Evolutionary conservation across 2,329 filamentous ascomycete genomes (phyloP), one percentile per base, ranked within the genome.

Genomic region (Beauveria rudraprayagi): DNA sequence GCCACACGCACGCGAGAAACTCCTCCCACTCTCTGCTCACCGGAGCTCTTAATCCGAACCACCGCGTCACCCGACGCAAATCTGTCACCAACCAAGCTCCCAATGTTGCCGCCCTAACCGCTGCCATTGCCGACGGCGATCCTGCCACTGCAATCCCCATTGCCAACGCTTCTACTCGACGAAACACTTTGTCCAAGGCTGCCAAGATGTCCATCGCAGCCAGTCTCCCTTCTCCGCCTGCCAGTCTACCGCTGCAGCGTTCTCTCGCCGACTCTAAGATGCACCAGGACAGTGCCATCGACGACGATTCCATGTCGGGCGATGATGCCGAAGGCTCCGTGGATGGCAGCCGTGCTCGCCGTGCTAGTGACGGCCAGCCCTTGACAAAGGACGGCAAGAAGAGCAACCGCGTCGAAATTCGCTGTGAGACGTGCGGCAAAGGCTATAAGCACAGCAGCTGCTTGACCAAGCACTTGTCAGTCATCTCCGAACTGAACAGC

Each of bases 401-500:
- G 78, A 83, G 85, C 75, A 89, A 85, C 78, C 85, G 87, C 71
- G 86, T 87, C 71, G 93, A 97, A 75, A 85, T 99, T 73, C 91
- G 90, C 77, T 99, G 94, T 80, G 91, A 96, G 74, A 93, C 92
- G 78, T 99, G 94, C 81, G 93, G 93, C 77, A 99, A 99, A 84
- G 92, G 92, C 78, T 99, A 99, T 86, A 99, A 99, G 87, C 94
- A 99, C 84, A 96, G 92, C 86, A 97, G 94, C 82, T 99, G 94
- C 86, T 86, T 99, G 82, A 95, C 91, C 75, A 99, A 97, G 86
- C 94, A 99, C 87, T 89, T 97, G 94, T 97, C 87, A 85, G 94
- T 96, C 83, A 80, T 16, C 83, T 86, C 83, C 80, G 78, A 77
- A 78, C 77, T 78, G 76, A 72, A 70, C 70, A 65, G 64, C 61